Conservation (phyloP, 2,329 filamentous ascomycete species). For the Colletotrichum ledebouriae region DNA sequence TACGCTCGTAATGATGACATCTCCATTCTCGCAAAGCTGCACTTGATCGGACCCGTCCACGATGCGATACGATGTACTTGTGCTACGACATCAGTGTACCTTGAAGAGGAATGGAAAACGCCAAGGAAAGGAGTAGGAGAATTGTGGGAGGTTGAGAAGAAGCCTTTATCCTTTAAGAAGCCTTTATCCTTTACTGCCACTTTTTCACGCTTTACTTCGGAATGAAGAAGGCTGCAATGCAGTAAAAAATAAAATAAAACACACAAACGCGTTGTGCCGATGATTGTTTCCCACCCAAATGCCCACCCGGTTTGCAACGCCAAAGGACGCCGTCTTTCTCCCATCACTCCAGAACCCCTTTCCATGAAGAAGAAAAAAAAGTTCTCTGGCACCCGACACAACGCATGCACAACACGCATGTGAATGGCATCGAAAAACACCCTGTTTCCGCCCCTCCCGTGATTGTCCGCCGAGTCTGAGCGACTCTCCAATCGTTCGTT, state of each 20-base stretch:
- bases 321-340: constrained; percentile 36
- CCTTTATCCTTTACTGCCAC: background rate
- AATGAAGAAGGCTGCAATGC: constrained; percentile 26
- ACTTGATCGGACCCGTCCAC: background rate
- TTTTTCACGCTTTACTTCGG: constrained; percentile 24
- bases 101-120: no score
- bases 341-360: background rate
- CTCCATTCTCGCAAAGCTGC: no score
- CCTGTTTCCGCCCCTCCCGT: no score
- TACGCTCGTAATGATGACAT: no score
- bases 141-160: background rate
- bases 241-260: constrained; percentile 6
- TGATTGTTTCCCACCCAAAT: constrained; percentile 37
- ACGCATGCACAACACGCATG: background rate
- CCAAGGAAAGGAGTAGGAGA: no score
- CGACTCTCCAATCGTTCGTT: no score
- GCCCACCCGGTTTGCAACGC: constrained; percentile 35
- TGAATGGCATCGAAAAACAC: background rate
- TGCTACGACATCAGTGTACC: background rate
- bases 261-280: background rate
- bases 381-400: background rate
- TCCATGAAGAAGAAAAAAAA: no score
- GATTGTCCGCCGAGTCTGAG: no score
- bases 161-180: background rate
- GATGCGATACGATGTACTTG: background rate